Evolutionary conservation across 225 moss, liverwort and hornwort genomes (phyloP), one percentile per base, ranked within the genome.

Genomic region (Climacium dendroides): DNA sequence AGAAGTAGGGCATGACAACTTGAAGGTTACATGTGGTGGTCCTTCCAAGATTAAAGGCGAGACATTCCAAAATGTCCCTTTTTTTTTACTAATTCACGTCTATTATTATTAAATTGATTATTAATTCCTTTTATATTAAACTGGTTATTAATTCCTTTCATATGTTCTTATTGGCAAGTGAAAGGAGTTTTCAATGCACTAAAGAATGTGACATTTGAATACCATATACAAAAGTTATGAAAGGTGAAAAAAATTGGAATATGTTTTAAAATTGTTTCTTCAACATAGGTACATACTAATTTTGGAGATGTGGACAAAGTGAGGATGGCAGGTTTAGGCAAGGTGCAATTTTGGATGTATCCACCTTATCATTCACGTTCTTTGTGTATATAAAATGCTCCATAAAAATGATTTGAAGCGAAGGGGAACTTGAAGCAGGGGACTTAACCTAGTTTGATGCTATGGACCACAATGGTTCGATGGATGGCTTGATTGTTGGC

Each of bases 81-180:
- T 26, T 25, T 43, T 26, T 43, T 45, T 29, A 45, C 2, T 16
- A 10, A 17, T 72, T 29, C 15, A 28, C 1, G 15, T 0, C 34
- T 14, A 34, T 2, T 76, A 35, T 15, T 15, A 24, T 35, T 35
- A 14, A 0, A n/a, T 0, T 5, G 0, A 0, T 35, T 13, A 53
- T n/a, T n/a, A n/a, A n/a, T n/a, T n/a, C n/a, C n/a, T n/a, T n/a
- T n/a, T n/a, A n/a, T n/a, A n/a, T n/a, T n/a, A n/a, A n/a, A n/a
- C n/a, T n/a, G n/a, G n/a, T n/a, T n/a, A n/a, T n/a, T n/a, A n/a
- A n/a, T n/a, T n/a, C n/a, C n/a, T 35, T 53, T 23, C 8, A 23
- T 35, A 35, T 23, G 53, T 20, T 53, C 4, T 53, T 13, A 1
- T 76, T 34, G 23, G 2, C 5, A 35, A 13, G 23, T 35, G 13